phyloP scores from a whole-genome alignment of 139 green algal species.

The Coelastrella sp. region DNA sequence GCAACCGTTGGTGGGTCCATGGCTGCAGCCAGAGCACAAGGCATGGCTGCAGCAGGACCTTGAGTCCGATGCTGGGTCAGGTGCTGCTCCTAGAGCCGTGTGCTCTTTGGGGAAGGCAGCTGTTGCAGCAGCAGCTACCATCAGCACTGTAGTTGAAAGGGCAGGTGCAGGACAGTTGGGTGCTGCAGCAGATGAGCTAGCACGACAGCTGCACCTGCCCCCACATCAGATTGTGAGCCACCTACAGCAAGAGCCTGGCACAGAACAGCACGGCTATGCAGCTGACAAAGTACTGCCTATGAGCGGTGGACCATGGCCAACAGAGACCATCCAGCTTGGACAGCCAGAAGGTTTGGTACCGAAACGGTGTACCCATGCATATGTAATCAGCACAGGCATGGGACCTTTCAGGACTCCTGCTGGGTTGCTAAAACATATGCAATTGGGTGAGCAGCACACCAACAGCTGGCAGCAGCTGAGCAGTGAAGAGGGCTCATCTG shows the following conservation, averaged over 20 bases:
- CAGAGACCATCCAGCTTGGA: not conserved
- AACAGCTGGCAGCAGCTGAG: slow-evolving; percentile 5
- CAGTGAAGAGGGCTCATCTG: slow-evolving; percentile 10
- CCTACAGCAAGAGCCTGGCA: not conserved
- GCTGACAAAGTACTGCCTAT: not conserved
- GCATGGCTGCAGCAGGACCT: not conserved
- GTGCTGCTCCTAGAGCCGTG: not conserved
- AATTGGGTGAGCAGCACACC: not conserved
- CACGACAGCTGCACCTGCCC: not conserved
- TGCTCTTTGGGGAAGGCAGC: not conserved
- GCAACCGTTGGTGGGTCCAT: not conserved
- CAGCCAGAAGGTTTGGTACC: not conserved
- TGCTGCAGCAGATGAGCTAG: not conserved
- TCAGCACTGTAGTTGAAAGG: too few species aligned
- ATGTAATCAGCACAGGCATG: not conserved
- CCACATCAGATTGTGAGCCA: not conserved
- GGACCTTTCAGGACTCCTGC: slow-evolving; percentile 15
- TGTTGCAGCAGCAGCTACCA: not conserved
- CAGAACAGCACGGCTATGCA: not conserved
- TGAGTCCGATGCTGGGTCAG: not conserved
- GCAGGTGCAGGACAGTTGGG: not conserved
- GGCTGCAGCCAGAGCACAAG: not conserved
- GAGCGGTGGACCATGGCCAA: not conserved
- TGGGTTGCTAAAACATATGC: slow-evolving; percentile 6
- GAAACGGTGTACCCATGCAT: not conserved